Conservation (phyloP, 148 eudicot species). For the Pharnaceum exiguum region DNA sequence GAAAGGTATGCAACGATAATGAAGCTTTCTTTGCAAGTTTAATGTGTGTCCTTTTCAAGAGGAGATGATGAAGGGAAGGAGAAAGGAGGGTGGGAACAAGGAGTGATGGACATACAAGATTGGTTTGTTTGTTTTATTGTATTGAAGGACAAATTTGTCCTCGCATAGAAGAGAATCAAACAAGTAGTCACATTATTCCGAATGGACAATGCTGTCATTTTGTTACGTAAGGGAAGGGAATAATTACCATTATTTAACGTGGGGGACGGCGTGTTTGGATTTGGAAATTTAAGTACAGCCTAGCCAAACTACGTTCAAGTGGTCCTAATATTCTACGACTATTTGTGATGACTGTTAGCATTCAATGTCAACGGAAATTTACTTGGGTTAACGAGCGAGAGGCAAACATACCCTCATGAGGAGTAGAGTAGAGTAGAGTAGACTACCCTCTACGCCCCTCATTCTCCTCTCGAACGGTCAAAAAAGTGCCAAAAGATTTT, state of each 20-base stretch:
- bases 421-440: no score
- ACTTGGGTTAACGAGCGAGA: no score
- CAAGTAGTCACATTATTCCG: not conserved
- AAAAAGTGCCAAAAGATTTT: no score
- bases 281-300: no score
- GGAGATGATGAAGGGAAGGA: not conserved
- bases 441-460: no score
- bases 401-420: constrained; percentile 25
- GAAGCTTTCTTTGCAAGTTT: constrained; percentile 17
- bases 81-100: not conserved
- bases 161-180: constrained; percentile 15
- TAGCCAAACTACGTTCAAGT: no score
- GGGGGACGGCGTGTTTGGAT: not conserved
- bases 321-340: no score
- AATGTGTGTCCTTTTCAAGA: not conserved
- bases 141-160: constrained; percentile 11
- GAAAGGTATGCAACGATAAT: no score
- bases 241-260: not conserved
- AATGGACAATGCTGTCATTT: constrained; percentile 11
- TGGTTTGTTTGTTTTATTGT: not conserved
- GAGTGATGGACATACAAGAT: not conserved
- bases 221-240: not conserved
- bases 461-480: no score
- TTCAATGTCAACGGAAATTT: constrained; percentile 5
- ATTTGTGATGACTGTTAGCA: not conserved